Conservation (phyloP, 495 filamentous ascomycete genomes). For the Platismatia glauca region DNA sequence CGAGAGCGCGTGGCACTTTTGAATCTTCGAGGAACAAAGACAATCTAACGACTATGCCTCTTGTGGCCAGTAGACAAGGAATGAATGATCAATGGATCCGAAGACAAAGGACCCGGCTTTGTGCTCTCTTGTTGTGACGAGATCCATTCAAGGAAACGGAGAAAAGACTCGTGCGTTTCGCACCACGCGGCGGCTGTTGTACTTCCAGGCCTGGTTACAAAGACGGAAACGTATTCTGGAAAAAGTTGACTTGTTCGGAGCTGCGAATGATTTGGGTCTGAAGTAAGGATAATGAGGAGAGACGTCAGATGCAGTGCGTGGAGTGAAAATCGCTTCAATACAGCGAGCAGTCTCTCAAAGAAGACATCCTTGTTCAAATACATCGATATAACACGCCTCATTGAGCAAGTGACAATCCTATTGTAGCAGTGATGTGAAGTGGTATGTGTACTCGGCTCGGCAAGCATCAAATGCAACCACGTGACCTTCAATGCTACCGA, state of each 20-base stretch:
- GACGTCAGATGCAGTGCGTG: not conserved
- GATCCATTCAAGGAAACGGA: not conserved
- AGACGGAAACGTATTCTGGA: not conserved
- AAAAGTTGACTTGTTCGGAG: not conserved
- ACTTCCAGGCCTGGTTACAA: not conserved
- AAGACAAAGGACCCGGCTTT: not conserved
- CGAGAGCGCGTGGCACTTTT: not conserved
- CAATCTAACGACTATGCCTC: not conserved
- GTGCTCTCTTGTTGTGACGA: not conserved
- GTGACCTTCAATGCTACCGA: slow-evolving; percentile 3
- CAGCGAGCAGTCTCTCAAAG: not conserved
- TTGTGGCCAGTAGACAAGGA: not conserved
- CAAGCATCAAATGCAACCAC: slow-evolving; percentile 5
- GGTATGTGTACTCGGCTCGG: slow-evolving; percentile 4
- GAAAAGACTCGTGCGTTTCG: not conserved
- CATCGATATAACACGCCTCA: not conserved
- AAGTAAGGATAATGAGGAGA: not conserved
- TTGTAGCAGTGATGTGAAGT: not conserved
- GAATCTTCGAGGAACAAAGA: slow-evolving; percentile 5
- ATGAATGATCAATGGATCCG: not conserved
- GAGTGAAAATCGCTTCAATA: not conserved
- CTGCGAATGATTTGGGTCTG: not conserved
- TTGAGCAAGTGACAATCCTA: not conserved
- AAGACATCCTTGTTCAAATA: not conserved
- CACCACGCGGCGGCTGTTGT: not conserved